Evolutionary conservation across 140 eudicot species (phyloP).

Genomic region (Oenanthe javanica): DNA sequence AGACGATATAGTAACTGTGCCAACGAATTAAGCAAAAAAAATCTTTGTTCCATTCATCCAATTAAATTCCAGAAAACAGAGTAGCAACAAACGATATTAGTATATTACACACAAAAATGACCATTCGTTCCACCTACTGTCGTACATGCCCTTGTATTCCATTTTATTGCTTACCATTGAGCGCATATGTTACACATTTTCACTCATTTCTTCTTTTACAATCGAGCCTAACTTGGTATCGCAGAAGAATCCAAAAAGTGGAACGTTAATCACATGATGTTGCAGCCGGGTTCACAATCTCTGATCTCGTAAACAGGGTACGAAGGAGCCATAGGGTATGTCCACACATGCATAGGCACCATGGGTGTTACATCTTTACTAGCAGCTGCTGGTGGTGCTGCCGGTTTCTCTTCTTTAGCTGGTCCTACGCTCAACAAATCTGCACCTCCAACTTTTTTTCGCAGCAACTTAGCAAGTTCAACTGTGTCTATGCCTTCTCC

Average conservation of each 20-base stretch:
- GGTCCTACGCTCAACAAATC: slow-evolving; percentile 16
- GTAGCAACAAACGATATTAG: neutral
- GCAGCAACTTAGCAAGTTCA: slow-evolving; percentile 2
- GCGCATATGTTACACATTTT: neutral
- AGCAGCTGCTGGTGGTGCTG: neutral
- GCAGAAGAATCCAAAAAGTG: neutral
- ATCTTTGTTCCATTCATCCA: neutral
- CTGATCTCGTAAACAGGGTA: neutral
- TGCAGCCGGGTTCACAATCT: neutral
- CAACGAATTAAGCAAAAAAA: neutral
- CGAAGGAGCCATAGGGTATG: neutral
- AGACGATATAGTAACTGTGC: no score
- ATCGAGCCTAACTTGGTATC: neutral
- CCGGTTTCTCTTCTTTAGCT: slow-evolving; percentile 12
- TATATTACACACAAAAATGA: neutral
- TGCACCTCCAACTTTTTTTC: slow-evolving; percentile 14
- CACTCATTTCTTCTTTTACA: neutral
- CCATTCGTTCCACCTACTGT: neutral
- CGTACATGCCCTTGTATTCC: neutral
- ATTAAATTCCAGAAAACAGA: neutral
- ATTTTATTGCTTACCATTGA: no score
- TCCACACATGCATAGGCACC: neutral
- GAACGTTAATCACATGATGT: neutral
- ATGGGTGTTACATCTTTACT: neutral
- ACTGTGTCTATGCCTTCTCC: slow-evolving; percentile 18